A percentile compares a stretch with the other conserved stretches of the same genome.
Evolutionary conservation across 139 green algal genomes (phyloP).

Genomic region (Chlorella ohadii): DNA sequence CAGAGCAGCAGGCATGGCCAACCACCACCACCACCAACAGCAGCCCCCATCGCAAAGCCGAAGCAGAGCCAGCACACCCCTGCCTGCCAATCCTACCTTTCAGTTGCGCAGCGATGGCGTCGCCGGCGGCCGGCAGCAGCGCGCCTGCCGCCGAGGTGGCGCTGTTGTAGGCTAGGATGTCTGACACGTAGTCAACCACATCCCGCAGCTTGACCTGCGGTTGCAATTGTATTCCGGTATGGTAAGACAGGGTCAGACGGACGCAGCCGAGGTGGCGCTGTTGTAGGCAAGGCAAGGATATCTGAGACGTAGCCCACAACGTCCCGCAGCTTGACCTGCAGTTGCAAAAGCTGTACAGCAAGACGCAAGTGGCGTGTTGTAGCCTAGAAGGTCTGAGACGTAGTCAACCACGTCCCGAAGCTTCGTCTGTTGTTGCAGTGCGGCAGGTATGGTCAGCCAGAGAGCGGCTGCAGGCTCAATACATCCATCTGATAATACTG

Average conservation of each 20-base stretch:
- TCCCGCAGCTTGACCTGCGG: conserved; percentile 51
- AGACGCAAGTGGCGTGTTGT: not conserved
- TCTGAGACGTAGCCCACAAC: conserved; percentile 51
- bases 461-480: too few species aligned
- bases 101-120: conserved; percentile 14
- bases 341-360: too few species aligned
- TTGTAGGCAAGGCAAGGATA: too few species aligned
- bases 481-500: too few species aligned
- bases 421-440: conserved; percentile 51
- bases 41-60: too few species aligned
- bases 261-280: too few species aligned
- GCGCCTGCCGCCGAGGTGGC: conserved; percentile 1
- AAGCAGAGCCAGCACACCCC: too few species aligned
- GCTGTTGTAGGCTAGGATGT: conserved; percentile 41
- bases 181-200: conserved; percentile 48
- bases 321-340: conserved; percentile 50
- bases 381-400: conserved; percentile 21
- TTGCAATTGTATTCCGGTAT: too few species aligned
- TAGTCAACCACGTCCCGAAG: conserved; percentile 54
- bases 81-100: conserved; percentile 16
- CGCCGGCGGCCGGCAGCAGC: not conserved
- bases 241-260: too few species aligned
- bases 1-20: too few species aligned
- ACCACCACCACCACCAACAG: too few species aligned
- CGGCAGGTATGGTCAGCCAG: too few species aligned